Conservation (phyloP, 495 filamentous ascomycete species). For the Aspergillus steynii region DNA sequence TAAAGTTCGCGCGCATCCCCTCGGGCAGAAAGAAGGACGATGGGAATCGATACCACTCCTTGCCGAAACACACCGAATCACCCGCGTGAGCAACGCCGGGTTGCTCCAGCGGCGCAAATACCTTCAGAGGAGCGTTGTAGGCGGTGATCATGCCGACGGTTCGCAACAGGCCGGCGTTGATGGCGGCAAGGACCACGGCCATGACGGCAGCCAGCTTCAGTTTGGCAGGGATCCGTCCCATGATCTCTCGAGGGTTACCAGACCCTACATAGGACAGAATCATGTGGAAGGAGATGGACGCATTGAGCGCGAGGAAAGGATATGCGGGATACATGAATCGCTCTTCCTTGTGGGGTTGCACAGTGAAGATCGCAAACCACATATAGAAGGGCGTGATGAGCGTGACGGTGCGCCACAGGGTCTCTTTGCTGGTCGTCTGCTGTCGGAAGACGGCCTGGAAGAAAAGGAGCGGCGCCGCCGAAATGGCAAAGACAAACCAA, state of each 20-base stretch:
- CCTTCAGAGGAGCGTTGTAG: slow-evolving; percentile 80
- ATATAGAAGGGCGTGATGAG: slow-evolving; percentile 86
- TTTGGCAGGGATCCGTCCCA: slow-evolving; percentile 67
- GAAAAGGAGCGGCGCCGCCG: slow-evolving; percentile 62
- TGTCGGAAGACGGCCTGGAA: slow-evolving; percentile 48
- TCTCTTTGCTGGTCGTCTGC: slow-evolving; percentile 42
- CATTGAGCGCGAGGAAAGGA: slow-evolving; percentile 88
- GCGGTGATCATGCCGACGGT: slow-evolving; percentile 78
- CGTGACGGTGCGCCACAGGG: slow-evolving; percentile 66
- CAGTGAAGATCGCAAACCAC: slow-evolving; percentile 89
- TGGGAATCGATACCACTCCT: slow-evolving; percentile 99
- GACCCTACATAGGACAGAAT: slow-evolving; percentile 70
- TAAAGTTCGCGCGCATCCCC: slow-evolving; percentile 77
- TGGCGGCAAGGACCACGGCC: slow-evolving; percentile 53
- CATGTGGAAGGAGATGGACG: slow-evolving; percentile 81
- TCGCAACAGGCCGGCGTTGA: slow-evolving; percentile 67
- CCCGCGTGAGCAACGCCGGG: slow-evolving; percentile 50
- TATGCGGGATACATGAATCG: slow-evolving; percentile 98
- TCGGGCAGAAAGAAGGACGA: slow-evolving; percentile 87
- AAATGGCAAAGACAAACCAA: slow-evolving; percentile 84
- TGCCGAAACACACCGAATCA: slow-evolving; percentile 84
- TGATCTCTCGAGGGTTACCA: slow-evolving; percentile 60
- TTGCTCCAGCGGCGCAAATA: slow-evolving; percentile 63
- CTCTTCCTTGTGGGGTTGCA: slow-evolving; percentile 97
- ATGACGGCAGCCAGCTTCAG: slow-evolving; percentile 65